phyloP scores from a whole-genome alignment of 257 asterid species.

The Ehretia macrophylla region DNA sequence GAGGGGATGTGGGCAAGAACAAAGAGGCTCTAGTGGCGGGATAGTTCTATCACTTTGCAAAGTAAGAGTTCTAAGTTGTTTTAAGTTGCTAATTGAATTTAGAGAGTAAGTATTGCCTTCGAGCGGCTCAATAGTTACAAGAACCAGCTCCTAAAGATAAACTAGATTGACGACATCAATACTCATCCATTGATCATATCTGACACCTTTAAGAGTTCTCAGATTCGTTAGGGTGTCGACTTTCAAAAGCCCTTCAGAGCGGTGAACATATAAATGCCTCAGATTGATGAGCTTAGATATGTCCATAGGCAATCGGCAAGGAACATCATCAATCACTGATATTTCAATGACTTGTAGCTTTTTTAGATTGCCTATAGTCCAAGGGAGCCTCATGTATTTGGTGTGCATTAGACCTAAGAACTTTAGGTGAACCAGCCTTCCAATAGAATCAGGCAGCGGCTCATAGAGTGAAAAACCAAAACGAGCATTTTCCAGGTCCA shows the following conservation, averaged over 20 bases:
- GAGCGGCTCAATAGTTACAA: neutral
- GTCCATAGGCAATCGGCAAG: neutral
- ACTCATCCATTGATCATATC: conserved; percentile 5
- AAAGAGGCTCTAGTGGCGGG: conserved; percentile 3
- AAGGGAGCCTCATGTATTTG: neutral
- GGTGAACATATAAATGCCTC: neutral
- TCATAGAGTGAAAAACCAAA: neutral
- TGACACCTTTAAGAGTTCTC: neutral
- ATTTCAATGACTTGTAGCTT: neutral
- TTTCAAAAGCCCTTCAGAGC: neutral
- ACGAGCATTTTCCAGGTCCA: neutral
- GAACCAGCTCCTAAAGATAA: conserved; percentile 6
- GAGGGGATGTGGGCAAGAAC: conserved; percentile 1
- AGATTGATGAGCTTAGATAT: conserved; percentile 2
- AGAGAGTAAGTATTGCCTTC: neutral
- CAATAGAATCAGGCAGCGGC: conserved; percentile 1
- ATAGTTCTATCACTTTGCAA: neutral
- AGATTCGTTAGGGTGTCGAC: conserved; percentile 3
- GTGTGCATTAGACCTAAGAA: conserved; percentile 1
- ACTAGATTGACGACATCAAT: conserved; percentile 6
- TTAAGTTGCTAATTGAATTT: too few relatives aligned
- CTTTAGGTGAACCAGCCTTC: conserved; percentile 5
- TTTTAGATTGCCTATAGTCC: conserved; percentile 6
- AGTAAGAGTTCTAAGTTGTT: neutral
- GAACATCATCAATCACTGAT: neutral